Conservation (phyloP, 768 basidiomycete species). For the Piloderma croceum region DNA sequence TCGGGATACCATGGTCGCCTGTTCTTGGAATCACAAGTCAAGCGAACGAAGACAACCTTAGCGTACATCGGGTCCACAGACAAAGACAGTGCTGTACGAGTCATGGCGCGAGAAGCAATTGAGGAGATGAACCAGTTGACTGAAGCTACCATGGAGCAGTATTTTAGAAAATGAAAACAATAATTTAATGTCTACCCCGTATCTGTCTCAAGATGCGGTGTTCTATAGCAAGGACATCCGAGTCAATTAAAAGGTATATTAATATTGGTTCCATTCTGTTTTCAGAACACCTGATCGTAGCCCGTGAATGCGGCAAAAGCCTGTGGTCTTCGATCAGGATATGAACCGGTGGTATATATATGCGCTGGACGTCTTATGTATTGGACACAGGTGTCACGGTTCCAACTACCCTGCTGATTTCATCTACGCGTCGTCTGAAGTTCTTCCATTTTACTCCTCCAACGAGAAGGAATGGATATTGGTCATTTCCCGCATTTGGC, state of each 20-base stretch:
- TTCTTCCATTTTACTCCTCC: constrained; percentile 64
- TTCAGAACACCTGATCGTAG: constrained; percentile 12
- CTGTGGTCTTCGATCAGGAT: constrained; percentile 21
- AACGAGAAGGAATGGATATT: constrained; percentile 49
- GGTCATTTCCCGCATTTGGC: constrained; percentile 46
- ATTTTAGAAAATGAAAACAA: constrained; percentile 4
- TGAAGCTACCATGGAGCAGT: constrained; percentile 38
- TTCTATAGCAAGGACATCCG: constrained; percentile 58
- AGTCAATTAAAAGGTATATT: constrained; percentile 77
- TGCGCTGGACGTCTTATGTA: constrained; percentile 1
- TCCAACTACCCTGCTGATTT: constrained; percentile 59
- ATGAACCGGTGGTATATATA: constrained; percentile 16
- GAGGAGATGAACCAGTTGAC: constrained; percentile 51
- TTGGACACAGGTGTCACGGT: background rate
- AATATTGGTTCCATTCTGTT: constrained; percentile 46
- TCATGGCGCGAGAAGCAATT: constrained; percentile 69
- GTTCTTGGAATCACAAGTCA: constrained; percentile 35
- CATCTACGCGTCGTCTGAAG: constrained; percentile 69
- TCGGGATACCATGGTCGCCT: constrained; percentile 20
- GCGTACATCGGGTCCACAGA: constrained; percentile 69
- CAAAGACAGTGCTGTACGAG: constrained; percentile 61
- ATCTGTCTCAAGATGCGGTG: constrained; percentile 85
- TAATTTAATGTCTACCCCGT: constrained; percentile 60
- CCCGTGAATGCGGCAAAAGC: constrained; percentile 12
- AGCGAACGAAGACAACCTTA: constrained; percentile 53